Evolutionary conservation across 257 asterid genomes (phyloP).

Genomic region (Solanum pennellii): DNA sequence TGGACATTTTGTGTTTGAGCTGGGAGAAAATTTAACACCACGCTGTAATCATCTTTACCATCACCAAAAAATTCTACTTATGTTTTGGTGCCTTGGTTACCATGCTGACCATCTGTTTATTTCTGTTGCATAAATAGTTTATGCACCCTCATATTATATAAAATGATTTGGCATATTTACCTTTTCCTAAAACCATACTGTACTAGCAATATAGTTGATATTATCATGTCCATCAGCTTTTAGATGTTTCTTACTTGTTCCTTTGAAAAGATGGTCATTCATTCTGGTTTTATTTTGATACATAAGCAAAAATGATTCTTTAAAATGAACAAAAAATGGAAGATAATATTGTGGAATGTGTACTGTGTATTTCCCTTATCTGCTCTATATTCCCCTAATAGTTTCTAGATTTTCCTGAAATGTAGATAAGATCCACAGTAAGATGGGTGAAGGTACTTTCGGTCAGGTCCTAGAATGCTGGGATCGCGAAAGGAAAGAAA

Average conservation of each 20-base stretch:
- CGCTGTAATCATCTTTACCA: constrained; percentile 83
- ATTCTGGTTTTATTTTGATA: not conserved
- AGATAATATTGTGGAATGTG: not conserved
- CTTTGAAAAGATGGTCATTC: not conserved
- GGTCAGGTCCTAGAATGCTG: constrained; percentile 96
- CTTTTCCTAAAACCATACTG: not conserved
- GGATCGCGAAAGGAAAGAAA: constrained; percentile 73
- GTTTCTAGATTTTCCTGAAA: not conserved
- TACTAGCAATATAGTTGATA: not conserved
- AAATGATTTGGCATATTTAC: not conserved
- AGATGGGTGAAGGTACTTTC: constrained; percentile 98
- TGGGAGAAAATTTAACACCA: constrained; percentile 89
- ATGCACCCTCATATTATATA: not conserved
- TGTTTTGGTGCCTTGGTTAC: not conserved
- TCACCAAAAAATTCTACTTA: constrained; percentile 13
- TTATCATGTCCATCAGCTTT: not conserved
- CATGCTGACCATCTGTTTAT: not conserved
- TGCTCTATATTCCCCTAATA: not conserved
- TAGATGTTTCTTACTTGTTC: not conserved
- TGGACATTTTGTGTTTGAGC: constrained; percentile 94
- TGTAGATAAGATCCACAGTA: constrained; percentile 80
- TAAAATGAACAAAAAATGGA: not conserved
- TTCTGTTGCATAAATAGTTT: not conserved
- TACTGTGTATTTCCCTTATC: not conserved
- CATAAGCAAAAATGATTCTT: not conserved